Evolutionary conservation across 768 basidiomycete species (phyloP), one percentile per base, ranked within the genome.

Genomic region (Amanita pseudoporphyria): DNA sequence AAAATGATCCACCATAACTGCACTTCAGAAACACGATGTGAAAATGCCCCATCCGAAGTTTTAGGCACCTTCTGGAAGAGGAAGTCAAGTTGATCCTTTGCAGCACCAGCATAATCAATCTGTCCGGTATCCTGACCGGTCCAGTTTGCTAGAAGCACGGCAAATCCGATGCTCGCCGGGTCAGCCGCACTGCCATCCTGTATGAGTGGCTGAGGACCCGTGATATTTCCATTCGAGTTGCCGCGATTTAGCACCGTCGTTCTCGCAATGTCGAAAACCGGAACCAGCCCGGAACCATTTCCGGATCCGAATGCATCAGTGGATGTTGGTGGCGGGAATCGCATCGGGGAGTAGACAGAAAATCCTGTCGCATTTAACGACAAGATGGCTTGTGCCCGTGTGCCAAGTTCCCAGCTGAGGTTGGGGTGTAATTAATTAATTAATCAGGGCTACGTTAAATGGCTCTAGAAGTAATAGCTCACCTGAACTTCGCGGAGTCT

Each of bases 31-130:
- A 71, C 65, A 0, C 87, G 75, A 60, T 94, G 91, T 7, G 86
- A 89, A 21, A 94, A 79, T 0, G 92, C 91, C 1, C 91, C 91
- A 53, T 88, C 84, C 2, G 54, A 51, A 1, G 87, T 83, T 55
- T 68, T 71, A 6, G 87, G 83, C 3, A 77, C 84, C 0, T 63
- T 60, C 28, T 70, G 57, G 19, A 82, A 65, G 31, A 91, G 60
- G 57, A 69, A 92, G 9, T 79, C 65, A 4, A 90, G 66, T 63
- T 93, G 84, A 52, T 78, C 75, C 45, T 53, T 63, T 18, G 84
- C 85, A 22, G 85, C 87, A 2, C 68, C 69, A 0, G 74, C 74
- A 60, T 82, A 90, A 56, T 82, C 68, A 9, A 76, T 26, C 48
- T 51, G 44, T 12, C 60, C 64, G 19, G 66, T 67, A 22, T 73